Percentiles rank a stretch among this genome's conserved stretches.
phyloP scores from a whole-genome alignment of 2,329 filamentous ascomycete species.

The Epichloe bromicola region DNA sequence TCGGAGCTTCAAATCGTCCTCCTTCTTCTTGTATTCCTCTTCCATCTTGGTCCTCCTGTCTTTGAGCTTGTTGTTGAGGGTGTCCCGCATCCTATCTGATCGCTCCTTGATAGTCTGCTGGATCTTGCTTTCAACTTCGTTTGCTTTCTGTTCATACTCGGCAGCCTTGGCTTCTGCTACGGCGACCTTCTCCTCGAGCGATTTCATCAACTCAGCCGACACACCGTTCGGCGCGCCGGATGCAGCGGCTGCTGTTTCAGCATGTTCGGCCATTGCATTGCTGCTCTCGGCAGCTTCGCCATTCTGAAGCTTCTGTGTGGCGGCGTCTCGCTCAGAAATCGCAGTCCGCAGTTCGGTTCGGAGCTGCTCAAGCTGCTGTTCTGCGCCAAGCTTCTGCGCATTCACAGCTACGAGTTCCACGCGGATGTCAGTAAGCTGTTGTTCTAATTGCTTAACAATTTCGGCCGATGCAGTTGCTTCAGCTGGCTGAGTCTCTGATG shows the following conservation, averaged over 20 bases:
- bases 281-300: constrained; percentile 11
- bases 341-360: constrained; percentile 47
- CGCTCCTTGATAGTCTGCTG: constrained; percentile 49
- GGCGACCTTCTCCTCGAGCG: constrained; percentile 49
- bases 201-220: constrained; percentile 45
- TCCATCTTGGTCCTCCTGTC: constrained; percentile 46
- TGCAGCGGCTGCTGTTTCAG: not conserved
- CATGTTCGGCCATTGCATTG: not conserved
- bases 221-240: constrained; percentile 18
- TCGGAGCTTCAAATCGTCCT: constrained; percentile 38
- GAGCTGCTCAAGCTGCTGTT: constrained; percentile 45
- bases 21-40: constrained; percentile 40
- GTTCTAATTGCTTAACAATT: constrained; percentile 34
- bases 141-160: constrained; percentile 50
- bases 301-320: constrained; percentile 28
- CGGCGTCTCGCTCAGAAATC: constrained; percentile 51
- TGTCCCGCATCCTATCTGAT: constrained; percentile 55
- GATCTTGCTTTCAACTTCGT: constrained; percentile 50
- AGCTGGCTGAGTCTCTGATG: constrained; percentile 10
- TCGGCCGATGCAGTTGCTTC: constrained; percentile 30
- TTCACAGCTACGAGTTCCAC: constrained; percentile 54
- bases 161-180: constrained; percentile 47
- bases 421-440: constrained; percentile 33
- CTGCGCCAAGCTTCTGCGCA: constrained; percentile 55
- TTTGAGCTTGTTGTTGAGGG: constrained; percentile 55